phyloP scores from a whole-genome alignment of 306 rosid genomes.

The Sicyos baderoa region DNA sequence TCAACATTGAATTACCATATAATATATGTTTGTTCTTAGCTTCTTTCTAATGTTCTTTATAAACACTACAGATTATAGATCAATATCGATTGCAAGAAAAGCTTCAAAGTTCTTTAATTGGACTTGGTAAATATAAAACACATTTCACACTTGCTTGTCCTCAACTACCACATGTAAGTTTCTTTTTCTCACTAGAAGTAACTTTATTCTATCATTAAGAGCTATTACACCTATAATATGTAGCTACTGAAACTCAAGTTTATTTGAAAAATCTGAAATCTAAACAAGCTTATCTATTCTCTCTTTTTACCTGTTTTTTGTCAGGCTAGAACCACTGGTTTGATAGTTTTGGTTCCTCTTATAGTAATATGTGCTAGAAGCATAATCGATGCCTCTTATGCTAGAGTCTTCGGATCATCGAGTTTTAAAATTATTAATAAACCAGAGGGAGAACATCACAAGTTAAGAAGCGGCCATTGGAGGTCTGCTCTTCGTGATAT shows the following conservation, averaged over 20 bases:
- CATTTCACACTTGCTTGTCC: conserved; percentile 4
- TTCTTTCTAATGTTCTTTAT: background rate
- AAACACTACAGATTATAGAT: conserved; percentile 2
- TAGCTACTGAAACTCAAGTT: background rate
- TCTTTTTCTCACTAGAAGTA: background rate
- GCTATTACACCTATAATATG: background rate
- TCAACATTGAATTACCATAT: background rate
- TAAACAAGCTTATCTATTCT: conserved; percentile 12
- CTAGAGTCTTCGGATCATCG: conserved; percentile 20
- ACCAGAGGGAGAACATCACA: conserved; percentile 9
- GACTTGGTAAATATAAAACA: conserved; percentile 13
- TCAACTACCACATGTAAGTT: conserved; percentile 21
- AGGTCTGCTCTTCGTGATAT: conserved; percentile 31
- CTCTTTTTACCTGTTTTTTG: background rate
- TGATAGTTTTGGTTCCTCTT: conserved; percentile 33
- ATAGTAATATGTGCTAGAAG: conserved; percentile 27
- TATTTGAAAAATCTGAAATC: background rate
- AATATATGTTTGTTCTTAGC: background rate
- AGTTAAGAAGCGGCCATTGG: conserved; percentile 27
- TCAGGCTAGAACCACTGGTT: conserved; percentile 30
- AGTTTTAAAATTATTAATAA: conserved; percentile 11
- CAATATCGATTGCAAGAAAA: conserved; percentile 16
- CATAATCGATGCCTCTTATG: conserved; percentile 25
- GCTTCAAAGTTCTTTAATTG: conserved; percentile 20
- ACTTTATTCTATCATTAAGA: background rate